Conservation (phyloP, 805 yeast species). For the Saturnispora bothae region DNA sequence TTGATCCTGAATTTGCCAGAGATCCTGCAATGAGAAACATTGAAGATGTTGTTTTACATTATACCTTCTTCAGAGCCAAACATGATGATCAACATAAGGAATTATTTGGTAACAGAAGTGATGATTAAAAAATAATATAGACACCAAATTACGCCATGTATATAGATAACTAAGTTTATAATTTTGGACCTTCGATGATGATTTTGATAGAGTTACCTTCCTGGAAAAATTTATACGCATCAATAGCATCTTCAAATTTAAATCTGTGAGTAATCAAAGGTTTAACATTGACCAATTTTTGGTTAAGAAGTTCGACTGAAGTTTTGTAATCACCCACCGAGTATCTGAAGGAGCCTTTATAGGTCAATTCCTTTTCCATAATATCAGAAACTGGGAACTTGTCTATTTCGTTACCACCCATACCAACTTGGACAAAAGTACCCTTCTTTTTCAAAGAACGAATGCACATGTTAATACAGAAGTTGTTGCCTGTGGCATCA, state of each 20-base stretch:
- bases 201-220: slow-evolving; percentile 67
- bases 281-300: slow-evolving; percentile 44
- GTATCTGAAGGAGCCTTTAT: slow-evolving; percentile 76
- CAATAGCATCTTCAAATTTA: slow-evolving; percentile 58
- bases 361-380: slow-evolving; percentile 54
- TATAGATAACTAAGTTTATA: background rate
- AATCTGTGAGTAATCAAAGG: slow-evolving; percentile 65
- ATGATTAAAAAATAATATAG: background rate
- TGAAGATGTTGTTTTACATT: slow-evolving; percentile 82
- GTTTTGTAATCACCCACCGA: slow-evolving; percentile 65
- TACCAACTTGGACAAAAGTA: slow-evolving; percentile 73
- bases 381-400: slow-evolving; percentile 66
- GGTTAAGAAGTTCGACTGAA: slow-evolving; percentile 49
- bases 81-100: slow-evolving; percentile 23
- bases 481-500: slow-evolving; percentile 80
- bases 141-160: background rate
- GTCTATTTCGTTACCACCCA: slow-evolving; percentile 57
- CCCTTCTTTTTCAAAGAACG: slow-evolving; percentile 57
- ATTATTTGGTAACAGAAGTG: slow-evolving; percentile 19
- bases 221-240: slow-evolving; percentile 61
- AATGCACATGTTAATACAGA: slow-evolving; percentile 62
- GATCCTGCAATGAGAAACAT: slow-evolving; percentile 90
- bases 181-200: slow-evolving; percentile 69
- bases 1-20: slow-evolving; percentile 89
- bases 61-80: slow-evolving; percentile 72